Evolutionary conservation across 192 early-diverging fungal species (phyloP), one percentile per base, ranked within the genome.

Genomic region (Backusella westeae): DNA sequence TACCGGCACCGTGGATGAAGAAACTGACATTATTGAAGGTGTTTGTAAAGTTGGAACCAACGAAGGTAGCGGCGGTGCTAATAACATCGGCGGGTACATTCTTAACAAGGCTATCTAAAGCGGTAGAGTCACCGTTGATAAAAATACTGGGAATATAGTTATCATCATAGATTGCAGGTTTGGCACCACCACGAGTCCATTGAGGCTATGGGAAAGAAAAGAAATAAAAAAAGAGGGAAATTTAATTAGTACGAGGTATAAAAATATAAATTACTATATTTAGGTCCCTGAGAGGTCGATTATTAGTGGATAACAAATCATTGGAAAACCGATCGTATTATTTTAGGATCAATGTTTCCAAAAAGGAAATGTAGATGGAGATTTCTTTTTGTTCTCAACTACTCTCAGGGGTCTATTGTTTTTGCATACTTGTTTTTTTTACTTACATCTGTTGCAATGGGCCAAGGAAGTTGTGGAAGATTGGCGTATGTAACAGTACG

Each of bases 131-230:
- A 21, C 81, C 81, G 6, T n/a, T 77, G 59, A 84, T 77, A 36
- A 84, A 84, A 41, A 84, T 65, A n/a, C 81, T 83, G 39, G 85
- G 85, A 46, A 87, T 84, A 78, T 84, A 87, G 69, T 87, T 87
- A 35, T 52, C 53, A 59, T 87, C 85, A 52, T 81, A 87, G 19
- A 82, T 38, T 19, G 26, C 70, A 4, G 68, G 42, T n/a, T 77
- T 74, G 15, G 75, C 85, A 8, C 75, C 75, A 23, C 44, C 67
- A 34, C 83, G 81, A 44, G 81, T 82, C 85, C 85, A 87, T 71
- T 71, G 70, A 71, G 70, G 70, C 70, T 71, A 71, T 63, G 56
- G 56, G 56, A 63, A 63, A 39, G 12, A 46, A 23, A 46, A 19
- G 49, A 32, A 32, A 32, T 15, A 26, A 29, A 65, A 23, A 32